Evolutionary conservation across 257 asterid genomes (phyloP), one percentile per base, ranked within the genome.

Genomic region (Eustoma russellianum): DNA sequence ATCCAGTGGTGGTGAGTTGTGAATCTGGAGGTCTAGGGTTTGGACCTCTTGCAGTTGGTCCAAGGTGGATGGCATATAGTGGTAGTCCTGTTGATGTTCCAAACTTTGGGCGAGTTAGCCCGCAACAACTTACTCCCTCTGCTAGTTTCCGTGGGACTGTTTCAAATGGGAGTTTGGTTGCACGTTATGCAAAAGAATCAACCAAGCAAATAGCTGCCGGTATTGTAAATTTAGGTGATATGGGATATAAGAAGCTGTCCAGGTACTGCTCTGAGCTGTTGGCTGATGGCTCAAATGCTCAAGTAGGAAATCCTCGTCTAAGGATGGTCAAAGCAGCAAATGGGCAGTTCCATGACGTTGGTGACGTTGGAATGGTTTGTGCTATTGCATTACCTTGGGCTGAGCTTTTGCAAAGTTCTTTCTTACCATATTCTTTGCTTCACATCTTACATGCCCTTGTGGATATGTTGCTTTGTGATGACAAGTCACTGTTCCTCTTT

Each of bases 151-250:
- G 90, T 15, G 62, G 54, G 72, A 71, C 77, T 28, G 55, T 80
- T 40, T 73, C 88, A 35, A 87, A 84, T 69, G 94, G 94, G 63
- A 84, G 92, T 72, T 70, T 91, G 38, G 92, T 87, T 58, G 97
- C 95, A 34, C 96, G 84, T 73, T 83, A 80, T 79, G 98, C 97
- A 18, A 88, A 75, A 69, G 98, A 91, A 80, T 87, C 98, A 7
- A 82, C 96, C 83, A 87, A 79, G 72, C 98, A 91, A 55, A 78
- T 91, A 10, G 98, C 97, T 60, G 79, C 93, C 69, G 94, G 98
- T 60, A 77, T 91, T 67, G 83, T 82, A 65, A 82, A 89, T 35
- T 69, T 91, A 65, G 95, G 97, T 48, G 98, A 91, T 56, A 79
- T 83, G 66, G 98, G 98, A 57, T 80, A 77, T 61, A 87, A 81